Base-by-base conservation (phyloP, 306 rosid genomes). In the Amphicarpaea edgeworthii region DNA sequence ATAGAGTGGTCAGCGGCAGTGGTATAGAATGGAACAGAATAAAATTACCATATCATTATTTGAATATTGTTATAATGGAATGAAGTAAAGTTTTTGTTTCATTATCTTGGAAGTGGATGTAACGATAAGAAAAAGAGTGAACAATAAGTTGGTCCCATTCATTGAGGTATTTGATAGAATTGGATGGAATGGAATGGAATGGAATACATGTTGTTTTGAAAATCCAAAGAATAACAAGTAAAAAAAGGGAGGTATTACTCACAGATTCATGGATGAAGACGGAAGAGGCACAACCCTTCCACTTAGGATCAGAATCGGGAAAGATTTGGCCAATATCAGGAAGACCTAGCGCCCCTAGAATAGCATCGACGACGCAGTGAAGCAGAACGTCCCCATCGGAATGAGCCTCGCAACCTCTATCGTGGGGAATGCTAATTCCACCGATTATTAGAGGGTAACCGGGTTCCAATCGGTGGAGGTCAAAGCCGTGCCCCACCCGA, bases 381-480 rank as follows among this genome's bases (percentile, higher is more conserved):
- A 96, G 96, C 82, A 96, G 82, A 78, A 93, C 99, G 72, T 93
- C 99, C 73, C 99, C 99, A 80, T 96, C 99, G 19, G 99, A 96
- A 60, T 96, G 98, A 55, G 99, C 99, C 75, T 92, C 99, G 84
- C 99, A 96, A 68, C 99, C 99, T 82, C 87, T 77, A 0, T 96
- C 97, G 75, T 96, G 99, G 40, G 99, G 99, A 49, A 96, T 76
- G 81, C 76, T 65, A 68, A 96, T 92, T 32, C 99, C 99, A 10
- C 99, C 99, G 77, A 96, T 96, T 73, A 96, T 96, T 58, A 96
- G 71, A 6, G 99, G 99, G 69, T 90, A 96, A 57, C 97, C 96
- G 20, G 96, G 93, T 71, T 96, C 99, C 83, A 92, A 72, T 0
- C 99, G 82, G 38, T 96, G 99, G 55, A 96, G 97, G 87, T 96